These are phyloP conservation scores for Xylaria cubensis DNA, from an alignment of 495 filamentous ascomycete species.

Conservation along the genomic window DNA sequence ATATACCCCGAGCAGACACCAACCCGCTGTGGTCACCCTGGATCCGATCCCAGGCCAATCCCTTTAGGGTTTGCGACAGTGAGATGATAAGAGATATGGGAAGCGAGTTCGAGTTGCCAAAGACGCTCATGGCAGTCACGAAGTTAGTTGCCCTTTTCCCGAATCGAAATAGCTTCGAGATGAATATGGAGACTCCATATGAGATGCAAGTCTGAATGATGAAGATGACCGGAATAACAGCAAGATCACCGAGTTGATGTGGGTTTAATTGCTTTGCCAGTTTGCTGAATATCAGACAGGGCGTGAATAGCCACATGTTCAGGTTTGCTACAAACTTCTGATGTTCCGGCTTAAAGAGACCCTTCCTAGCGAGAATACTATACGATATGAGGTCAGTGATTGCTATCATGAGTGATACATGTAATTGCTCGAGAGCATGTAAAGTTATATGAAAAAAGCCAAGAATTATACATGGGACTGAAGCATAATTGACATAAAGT, in stretches of 20 bases:
- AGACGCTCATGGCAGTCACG: conserved; percentile 95
- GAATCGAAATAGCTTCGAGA: conserved; percentile 79
- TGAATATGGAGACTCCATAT: conserved; percentile 71
- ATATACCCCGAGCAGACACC: conserved; percentile 89
- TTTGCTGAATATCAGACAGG: conserved; percentile 97
- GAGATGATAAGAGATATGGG: conserved; percentile 96
- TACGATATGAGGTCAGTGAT: background rate
- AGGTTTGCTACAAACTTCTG: conserved; percentile 96
- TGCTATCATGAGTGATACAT: background rate
- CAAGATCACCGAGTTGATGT: conserved; percentile 86
- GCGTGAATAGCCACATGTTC: conserved; percentile 93
- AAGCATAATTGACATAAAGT: background rate
- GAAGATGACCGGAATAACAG: conserved; percentile 94
- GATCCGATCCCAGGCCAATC: conserved; percentile 91
- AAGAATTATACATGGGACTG: background rate
- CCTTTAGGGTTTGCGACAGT: conserved; percentile 86
- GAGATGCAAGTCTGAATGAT: conserved; percentile 84
- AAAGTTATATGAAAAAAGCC: background rate
- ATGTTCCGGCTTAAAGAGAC: conserved; percentile 91
- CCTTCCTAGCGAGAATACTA: conserved; percentile 77
- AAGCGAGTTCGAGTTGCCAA: conserved; percentile 97
- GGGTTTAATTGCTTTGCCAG: conserved; percentile 93
- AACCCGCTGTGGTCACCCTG: conserved; percentile 93
- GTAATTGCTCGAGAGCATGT: background rate
- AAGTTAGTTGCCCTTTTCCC: conserved; percentile 87